phyloP scores from a whole-genome alignment of 1,284 basidiomycete species.

The Malassezia caprae region DNA sequence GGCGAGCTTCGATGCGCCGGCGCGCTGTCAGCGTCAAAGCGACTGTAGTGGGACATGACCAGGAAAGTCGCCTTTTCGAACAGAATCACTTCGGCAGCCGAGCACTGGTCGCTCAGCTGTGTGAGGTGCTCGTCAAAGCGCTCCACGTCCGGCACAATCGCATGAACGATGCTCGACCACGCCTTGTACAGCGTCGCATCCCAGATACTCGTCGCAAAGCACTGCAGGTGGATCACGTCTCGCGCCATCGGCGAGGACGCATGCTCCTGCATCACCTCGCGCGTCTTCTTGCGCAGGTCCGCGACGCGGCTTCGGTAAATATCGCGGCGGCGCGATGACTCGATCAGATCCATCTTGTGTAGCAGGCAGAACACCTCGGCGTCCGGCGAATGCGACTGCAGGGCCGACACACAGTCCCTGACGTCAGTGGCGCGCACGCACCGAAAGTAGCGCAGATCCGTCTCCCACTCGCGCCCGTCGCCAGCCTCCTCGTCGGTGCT shows the following conservation, averaged over 20 bases:
- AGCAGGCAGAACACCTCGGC: conserved; percentile 80
- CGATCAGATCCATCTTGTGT: conserved; percentile 83
- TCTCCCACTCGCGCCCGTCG: conserved; percentile 53
- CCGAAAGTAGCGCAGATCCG: conserved; percentile 43
- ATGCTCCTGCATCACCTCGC: conserved; percentile 20
- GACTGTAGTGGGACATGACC: conserved; percentile 58
- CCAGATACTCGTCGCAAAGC: conserved; percentile 91
- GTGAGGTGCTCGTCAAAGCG: conserved; percentile 75
- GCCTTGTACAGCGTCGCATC: conserved; percentile 98
- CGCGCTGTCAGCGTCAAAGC: background rate
- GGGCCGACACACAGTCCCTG: conserved; percentile 36
- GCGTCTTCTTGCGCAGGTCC: conserved; percentile 34
- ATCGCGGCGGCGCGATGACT: conserved; percentile 55
- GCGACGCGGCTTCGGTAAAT: conserved; percentile 55
- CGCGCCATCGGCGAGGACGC: conserved; percentile 54
- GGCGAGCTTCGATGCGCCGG: background rate
- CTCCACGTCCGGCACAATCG: conserved; percentile 85
- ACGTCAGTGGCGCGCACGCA: conserved; percentile 6
- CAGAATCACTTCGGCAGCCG: conserved; percentile 82
- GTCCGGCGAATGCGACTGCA: conserved; percentile 50
- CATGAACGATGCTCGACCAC: conserved; percentile 95
- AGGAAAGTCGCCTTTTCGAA: conserved; percentile 97
- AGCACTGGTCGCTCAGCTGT: conserved; percentile 71
- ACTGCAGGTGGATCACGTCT: conserved; percentile 37
- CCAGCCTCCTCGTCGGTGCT: conserved; percentile 27